phyloP scores from a whole-genome alignment of 1,284 basidiomycete species.

The Cryptococcus maquisensis region DNA sequence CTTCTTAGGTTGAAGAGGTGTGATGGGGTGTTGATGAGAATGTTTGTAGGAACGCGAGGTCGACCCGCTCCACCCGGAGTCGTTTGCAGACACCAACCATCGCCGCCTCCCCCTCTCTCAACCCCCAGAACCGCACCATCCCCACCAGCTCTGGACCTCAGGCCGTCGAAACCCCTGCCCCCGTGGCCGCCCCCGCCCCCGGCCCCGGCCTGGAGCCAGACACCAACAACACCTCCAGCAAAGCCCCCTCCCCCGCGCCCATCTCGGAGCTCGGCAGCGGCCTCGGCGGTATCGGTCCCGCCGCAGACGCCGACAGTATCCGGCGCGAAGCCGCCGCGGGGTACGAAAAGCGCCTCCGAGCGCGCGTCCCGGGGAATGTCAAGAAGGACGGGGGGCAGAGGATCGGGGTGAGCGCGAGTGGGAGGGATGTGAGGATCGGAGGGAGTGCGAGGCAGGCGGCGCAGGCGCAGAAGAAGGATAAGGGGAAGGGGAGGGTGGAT shows the following conservation, averaged over 20 bases:
- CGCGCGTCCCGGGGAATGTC: slow-evolving; percentile 15
- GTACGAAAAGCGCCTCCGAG: slow-evolving; percentile 18
- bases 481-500: slow-evolving; percentile 31
- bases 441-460: slow-evolving; percentile 15
- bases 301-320: slow-evolving; percentile 20
- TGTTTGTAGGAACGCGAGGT: neutral
- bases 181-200: no score
- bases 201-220: no score
- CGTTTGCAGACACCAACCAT: neutral
- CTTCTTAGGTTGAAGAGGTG: no score
- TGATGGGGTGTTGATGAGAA: no score
- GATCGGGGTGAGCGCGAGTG: slow-evolving; percentile 37
- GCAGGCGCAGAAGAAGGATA: slow-evolving; percentile 16
- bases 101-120: neutral
- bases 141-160: no score
- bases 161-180: no score
- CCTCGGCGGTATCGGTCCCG: neutral
- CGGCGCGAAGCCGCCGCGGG: slow-evolving; percentile 29
- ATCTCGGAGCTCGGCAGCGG: neutral
- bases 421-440: slow-evolving; percentile 40
- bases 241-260: neutral
- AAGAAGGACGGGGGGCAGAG: slow-evolving; percentile 21
- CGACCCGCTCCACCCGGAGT: neutral
- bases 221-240: no score
- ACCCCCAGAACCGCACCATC: no score